Percentiles rank a stretch among this genome's conserved stretches.
phyloP scores from a whole-genome alignment of 2,329 filamentous ascomycete species.

The Fusarium longipes region DNA sequence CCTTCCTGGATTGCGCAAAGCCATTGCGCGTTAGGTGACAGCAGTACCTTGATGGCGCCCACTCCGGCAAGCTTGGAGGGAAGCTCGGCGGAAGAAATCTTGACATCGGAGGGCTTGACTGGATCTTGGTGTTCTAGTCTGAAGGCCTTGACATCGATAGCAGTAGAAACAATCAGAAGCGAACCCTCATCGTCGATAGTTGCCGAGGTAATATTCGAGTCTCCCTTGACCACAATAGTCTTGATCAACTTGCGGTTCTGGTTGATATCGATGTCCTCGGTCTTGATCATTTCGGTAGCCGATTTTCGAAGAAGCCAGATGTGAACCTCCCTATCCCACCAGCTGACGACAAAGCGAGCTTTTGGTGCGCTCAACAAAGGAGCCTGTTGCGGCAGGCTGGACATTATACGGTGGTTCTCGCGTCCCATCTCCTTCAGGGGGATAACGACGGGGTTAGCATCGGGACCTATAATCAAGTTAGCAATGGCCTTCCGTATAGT shows the following conservation, averaged over 20 bases:
- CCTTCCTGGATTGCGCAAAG: slow-evolving; percentile 72
- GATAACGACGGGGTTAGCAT: slow-evolving; percentile 83
- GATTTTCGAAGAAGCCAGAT: slow-evolving; percentile 75
- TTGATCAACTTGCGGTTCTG: slow-evolving; percentile 74
- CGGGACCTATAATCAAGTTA: slow-evolving; percentile 70
- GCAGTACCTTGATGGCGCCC: slow-evolving; percentile 76
- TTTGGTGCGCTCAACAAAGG: slow-evolving; percentile 78
- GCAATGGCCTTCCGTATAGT: neutral
- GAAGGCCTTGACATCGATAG: slow-evolving; percentile 81
- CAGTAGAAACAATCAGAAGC: slow-evolving; percentile 80
- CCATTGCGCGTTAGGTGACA: slow-evolving; percentile 79
- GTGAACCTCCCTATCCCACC: slow-evolving; percentile 90
- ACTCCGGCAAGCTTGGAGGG: slow-evolving; percentile 65
- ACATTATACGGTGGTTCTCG: slow-evolving; percentile 85
- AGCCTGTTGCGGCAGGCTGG: slow-evolving; percentile 84
- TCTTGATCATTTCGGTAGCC: slow-evolving; percentile 59
- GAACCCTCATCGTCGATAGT: slow-evolving; percentile 77
- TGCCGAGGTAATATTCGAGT: slow-evolving; percentile 84
- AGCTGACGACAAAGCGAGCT: slow-evolving; percentile 83
- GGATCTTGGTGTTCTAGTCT: slow-evolving; percentile 66
- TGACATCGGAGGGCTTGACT: slow-evolving; percentile 68
- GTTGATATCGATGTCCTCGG: slow-evolving; percentile 57
- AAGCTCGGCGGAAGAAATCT: slow-evolving; percentile 76
- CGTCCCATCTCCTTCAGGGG: slow-evolving; percentile 78
- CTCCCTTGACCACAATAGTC: slow-evolving; percentile 75